A percentile compares a stretch with the other conserved stretches of the same genome.
Evolutionary conservation across 805 yeast species (phyloP).

Genomic region (Kuraishia floccosa): DNA sequence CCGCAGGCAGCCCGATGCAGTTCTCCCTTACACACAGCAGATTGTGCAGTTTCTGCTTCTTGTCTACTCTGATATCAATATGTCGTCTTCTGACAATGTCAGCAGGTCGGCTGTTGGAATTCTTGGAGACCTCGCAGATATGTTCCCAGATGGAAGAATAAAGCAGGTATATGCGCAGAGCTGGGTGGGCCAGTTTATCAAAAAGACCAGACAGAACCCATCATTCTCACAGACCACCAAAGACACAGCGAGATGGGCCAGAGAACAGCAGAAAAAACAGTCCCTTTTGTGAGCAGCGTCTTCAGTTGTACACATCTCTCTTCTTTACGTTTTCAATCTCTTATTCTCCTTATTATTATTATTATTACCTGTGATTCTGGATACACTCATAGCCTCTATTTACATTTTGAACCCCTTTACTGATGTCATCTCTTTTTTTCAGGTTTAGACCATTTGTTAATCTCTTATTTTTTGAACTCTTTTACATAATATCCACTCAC

Average conservation of each 20-base stretch:
- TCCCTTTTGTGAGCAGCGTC: background rate
- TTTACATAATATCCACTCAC: background rate
- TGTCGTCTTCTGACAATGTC: slow-evolving; percentile 56
- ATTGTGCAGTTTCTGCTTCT: slow-evolving; percentile 60
- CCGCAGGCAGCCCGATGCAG: slow-evolving; percentile 50
- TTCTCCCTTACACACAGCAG: slow-evolving; percentile 54
- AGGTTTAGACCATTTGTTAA: too few relatives aligned
- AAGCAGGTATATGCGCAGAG: slow-evolving; percentile 53
- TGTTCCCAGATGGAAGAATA: slow-evolving; percentile 72
- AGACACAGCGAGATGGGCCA: slow-evolving; percentile 97
- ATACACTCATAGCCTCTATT: too few relatives aligned
- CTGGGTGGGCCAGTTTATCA: slow-evolving; percentile 75
- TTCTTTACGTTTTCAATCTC: too few relatives aligned
- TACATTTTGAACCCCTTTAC: too few relatives aligned
- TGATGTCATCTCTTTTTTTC: too few relatives aligned
- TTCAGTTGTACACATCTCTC: slow-evolving; percentile 1
- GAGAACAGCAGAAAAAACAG: slow-evolving; percentile 57
- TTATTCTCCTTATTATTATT: too few relatives aligned
- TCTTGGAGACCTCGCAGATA: slow-evolving; percentile 85
- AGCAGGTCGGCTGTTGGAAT: slow-evolving; percentile 82
- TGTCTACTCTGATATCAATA: slow-evolving; percentile 46
- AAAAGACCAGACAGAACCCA: slow-evolving; percentile 55
- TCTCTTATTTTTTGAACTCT: slow-evolving; percentile 2
- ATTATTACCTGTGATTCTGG: too few relatives aligned
- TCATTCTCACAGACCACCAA: slow-evolving; percentile 55